Evolutionary conservation across 2,329 filamentous ascomycete species (phyloP).

Genomic region (Colletotrichum viniferum): DNA sequence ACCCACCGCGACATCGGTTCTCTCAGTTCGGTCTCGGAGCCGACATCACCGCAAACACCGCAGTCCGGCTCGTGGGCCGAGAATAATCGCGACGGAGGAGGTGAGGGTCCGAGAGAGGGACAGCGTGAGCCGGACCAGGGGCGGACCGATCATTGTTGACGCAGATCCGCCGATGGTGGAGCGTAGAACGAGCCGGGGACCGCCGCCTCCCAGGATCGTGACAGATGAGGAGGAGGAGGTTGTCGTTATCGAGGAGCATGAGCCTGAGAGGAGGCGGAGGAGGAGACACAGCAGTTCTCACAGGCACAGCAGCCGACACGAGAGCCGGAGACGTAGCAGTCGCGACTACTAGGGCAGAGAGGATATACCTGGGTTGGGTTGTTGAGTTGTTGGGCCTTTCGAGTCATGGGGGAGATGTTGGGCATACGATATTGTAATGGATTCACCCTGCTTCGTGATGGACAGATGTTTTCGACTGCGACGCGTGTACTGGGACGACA

Average conservation of each 20-base stretch:
- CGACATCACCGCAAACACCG: conserved; percentile 13
- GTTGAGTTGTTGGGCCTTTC: not conserved
- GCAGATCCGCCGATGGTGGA: conserved; percentile 25
- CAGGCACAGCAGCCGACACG: not conserved
- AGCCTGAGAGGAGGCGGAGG: conserved; percentile 29
- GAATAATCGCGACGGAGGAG: conserved; percentile 32
- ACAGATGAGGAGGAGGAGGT: conserved; percentile 32
- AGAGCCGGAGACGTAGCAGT: conserved; percentile 13
- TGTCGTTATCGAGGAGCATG: conserved; percentile 39
- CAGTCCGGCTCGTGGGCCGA: conserved; percentile 9
- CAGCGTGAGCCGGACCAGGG: conserved; percentile 2
- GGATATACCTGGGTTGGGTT: not conserved
- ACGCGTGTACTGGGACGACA: not conserved
- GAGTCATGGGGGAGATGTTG: not conserved
- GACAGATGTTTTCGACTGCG: not conserved
- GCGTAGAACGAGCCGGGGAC: conserved; percentile 21
- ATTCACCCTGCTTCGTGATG: not conserved
- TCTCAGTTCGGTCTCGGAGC: conserved; percentile 23
- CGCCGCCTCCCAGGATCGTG: conserved; percentile 30
- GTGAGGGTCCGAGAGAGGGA: conserved; percentile 27
- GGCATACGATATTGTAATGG: not conserved
- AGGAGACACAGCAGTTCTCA: not conserved
- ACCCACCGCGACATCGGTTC: conserved; percentile 23
- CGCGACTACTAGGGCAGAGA: conserved; percentile 5
- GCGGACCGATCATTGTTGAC: conserved; percentile 29